Evolutionary conservation across 2,329 filamentous ascomycete species (phyloP).

Genomic region (Claviceps lovelessii): DNA sequence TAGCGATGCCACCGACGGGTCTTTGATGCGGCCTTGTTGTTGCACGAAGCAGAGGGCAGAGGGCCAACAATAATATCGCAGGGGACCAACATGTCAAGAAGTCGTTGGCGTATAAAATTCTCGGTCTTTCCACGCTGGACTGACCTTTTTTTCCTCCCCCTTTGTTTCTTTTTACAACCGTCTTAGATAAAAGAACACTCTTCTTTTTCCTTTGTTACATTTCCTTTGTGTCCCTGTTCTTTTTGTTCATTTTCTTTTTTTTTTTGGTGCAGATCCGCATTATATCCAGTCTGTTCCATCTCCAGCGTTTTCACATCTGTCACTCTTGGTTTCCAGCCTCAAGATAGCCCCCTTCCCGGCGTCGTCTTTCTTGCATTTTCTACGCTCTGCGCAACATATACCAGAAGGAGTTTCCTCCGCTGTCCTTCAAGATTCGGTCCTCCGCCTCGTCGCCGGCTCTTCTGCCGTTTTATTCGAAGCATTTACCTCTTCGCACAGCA

Average conservation of each 20-base stretch:
- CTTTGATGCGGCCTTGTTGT: too few relatives aligned
- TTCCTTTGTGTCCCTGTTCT: conserved; percentile 10
- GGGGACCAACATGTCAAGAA: background rate
- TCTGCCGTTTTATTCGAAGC: conserved; percentile 27
- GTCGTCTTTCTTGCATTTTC: background rate
- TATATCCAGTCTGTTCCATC: conserved; percentile 9
- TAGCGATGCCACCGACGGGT: too few relatives aligned
- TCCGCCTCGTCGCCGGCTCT: conserved; percentile 15
- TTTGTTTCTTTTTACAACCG: too few relatives aligned
- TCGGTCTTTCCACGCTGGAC: too few relatives aligned
- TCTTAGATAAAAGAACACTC: background rate
- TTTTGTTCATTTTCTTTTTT: background rate
- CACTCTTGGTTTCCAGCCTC: too few relatives aligned
- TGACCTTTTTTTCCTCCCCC: background rate
- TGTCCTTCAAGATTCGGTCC: conserved; percentile 19
- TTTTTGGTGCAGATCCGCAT: conserved; percentile 8
- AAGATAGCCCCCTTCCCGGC: too few relatives aligned
- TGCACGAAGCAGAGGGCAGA: too few relatives aligned
- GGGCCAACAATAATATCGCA: background rate
- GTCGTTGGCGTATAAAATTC: too few relatives aligned
- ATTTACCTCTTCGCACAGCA: conserved; percentile 27
- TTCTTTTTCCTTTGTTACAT: conserved; percentile 4
- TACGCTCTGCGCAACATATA: background rate
- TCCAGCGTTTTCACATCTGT: background rate
- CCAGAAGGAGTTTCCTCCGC: background rate